Base-by-base conservation (phyloP, 257 asterid species). In the Solanum tarijense region DNA sequence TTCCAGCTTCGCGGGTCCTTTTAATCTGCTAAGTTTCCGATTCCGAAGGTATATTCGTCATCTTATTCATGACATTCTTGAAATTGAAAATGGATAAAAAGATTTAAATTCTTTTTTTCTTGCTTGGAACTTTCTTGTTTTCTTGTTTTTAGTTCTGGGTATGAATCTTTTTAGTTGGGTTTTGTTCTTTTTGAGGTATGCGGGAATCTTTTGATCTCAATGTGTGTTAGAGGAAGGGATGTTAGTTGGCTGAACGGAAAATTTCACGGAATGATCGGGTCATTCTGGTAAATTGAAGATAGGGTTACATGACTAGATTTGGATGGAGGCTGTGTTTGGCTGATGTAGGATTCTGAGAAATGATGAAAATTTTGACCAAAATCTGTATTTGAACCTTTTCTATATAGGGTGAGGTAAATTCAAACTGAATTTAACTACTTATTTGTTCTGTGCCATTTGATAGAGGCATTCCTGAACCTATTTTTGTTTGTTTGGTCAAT, bases 41-140 rank as follows among this genome's bases (percentile, higher is more conserved):
- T 87, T 87, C 84, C 75, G 39, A 87, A 82, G 89, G 89, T 87
- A 81, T 87, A 27, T 55, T 35, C 60, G 35, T 39, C 46, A 39
- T 76, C 78, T 31, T 12, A 25, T 25, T 81, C 16, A 81, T 48
- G 12, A 48, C 69, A 32, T 82, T 79, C 66, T 43, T 43, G 85
- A 43, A 43, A 81, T 79, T 55, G 25, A 16, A 3, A 79, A 43
- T 43, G 38, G 69, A 48, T 82, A 82, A 48, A 48, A 10, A 29
- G 14, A 82, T 18, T 18, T 10, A 48, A 31, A 48, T 82, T 82
- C 9, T 12, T n/a, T 78, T 66, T 66, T 78, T 41, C 23, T 78
- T 78, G 4, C 65, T 43, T 13, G 35, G 5, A 79, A 25, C 9
- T 74, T 74, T 35, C 25, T 74, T 32, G 43, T 72, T 72, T 73